Conservation (phyloP, 768 basidiomycete species). For the Lentinula guzmanii region DNA sequence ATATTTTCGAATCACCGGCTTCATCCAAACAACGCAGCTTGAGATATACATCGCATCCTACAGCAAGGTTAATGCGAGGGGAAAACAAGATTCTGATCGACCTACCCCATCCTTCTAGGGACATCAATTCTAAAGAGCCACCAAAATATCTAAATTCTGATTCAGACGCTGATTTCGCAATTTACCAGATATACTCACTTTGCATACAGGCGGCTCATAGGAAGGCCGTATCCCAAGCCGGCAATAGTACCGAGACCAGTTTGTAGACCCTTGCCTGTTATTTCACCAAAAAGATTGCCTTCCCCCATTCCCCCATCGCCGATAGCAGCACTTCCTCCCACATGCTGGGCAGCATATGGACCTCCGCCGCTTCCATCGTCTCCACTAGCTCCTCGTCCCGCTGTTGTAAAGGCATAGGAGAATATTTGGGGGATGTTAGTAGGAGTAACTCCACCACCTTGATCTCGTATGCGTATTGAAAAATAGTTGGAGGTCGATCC, state of each 20-base stretch:
- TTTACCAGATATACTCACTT: conserved; percentile 29
- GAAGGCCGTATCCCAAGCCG: conserved; percentile 81
- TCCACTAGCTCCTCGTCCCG: conserved; percentile 40
- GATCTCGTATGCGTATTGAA: conserved; percentile 76
- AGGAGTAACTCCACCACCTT: conserved; percentile 79
- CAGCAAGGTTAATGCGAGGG: neutral
- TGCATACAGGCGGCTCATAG: conserved; percentile 73
- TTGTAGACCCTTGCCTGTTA: conserved; percentile 71
- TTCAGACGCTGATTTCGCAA: conserved; percentile 9
- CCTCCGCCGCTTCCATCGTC: conserved; percentile 49
- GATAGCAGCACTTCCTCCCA: conserved; percentile 67
- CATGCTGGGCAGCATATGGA: conserved; percentile 72
- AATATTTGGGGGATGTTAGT: conserved; percentile 75
- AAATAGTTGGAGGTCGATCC: conserved; percentile 42
- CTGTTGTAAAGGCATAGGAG: conserved; percentile 90
- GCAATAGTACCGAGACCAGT: conserved; percentile 86
- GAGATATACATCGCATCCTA: conserved; percentile 45
- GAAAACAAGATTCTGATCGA: neutral
- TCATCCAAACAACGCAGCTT: conserved; percentile 46
- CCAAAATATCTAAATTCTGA: conserved; percentile 64
- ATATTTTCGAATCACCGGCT: conserved; percentile 39
- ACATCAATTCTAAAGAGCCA: conserved; percentile 75
- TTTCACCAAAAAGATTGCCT: conserved; percentile 66
- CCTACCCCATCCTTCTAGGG: conserved; percentile 80
- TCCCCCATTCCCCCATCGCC: conserved; percentile 32